A percentile compares a stretch with the other conserved stretches of the same genome.
phyloP scores from a whole-genome alignment of 805 yeast genomes.

The Starmerella powellii region DNA sequence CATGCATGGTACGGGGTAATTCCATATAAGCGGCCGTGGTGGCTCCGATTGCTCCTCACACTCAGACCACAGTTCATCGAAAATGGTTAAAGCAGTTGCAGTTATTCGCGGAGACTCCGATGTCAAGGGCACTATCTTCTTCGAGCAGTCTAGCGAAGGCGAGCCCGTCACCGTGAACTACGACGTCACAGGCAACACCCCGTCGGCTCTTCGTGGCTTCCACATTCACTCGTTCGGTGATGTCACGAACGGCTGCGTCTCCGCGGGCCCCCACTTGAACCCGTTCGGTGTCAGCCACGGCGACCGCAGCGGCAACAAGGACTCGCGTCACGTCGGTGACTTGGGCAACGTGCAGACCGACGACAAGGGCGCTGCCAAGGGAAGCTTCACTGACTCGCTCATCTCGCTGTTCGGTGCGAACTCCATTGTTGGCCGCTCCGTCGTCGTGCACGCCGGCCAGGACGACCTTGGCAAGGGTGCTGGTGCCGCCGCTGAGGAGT shows the following conservation, averaged over 20 bases:
- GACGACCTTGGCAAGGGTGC: conserved; percentile 96
- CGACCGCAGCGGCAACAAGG: conserved; percentile 56
- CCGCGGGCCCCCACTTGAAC: conserved; percentile 96
- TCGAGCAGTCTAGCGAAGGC: conserved; percentile 68
- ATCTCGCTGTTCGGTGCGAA: conserved; percentile 76
- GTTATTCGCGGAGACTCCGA: conserved; percentile 90
- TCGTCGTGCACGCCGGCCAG: conserved; percentile 82
- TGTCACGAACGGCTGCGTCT: conserved; percentile 97
- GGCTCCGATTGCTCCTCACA: too few species aligned
- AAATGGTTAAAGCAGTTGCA: conserved; percentile 50
- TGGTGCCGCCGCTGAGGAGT: conserved; percentile 47
- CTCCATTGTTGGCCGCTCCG: conserved; percentile 89
- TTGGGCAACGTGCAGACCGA: conserved; percentile 90
- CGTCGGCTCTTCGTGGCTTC: conserved; percentile 78
- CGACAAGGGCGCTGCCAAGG: conserved; percentile 80
- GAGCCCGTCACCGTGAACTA: conserved; percentile 78
- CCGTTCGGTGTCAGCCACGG: conserved; percentile 82
- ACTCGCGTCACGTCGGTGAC: conserved; percentile 75
- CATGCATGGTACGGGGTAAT: background rate
- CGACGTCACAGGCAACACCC: conserved; percentile 79
- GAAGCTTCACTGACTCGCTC: conserved; percentile 63
- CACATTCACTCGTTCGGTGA: conserved; percentile 98
- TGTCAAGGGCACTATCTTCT: conserved; percentile 75
- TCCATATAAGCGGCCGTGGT: background rate
- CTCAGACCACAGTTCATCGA: background rate